A percentile compares a stretch with the other conserved stretches of the same genome.
Conservation (phyloP, 2,329 filamentous ascomycete genomes). For the Hymenoscyphus scutula region DNA sequence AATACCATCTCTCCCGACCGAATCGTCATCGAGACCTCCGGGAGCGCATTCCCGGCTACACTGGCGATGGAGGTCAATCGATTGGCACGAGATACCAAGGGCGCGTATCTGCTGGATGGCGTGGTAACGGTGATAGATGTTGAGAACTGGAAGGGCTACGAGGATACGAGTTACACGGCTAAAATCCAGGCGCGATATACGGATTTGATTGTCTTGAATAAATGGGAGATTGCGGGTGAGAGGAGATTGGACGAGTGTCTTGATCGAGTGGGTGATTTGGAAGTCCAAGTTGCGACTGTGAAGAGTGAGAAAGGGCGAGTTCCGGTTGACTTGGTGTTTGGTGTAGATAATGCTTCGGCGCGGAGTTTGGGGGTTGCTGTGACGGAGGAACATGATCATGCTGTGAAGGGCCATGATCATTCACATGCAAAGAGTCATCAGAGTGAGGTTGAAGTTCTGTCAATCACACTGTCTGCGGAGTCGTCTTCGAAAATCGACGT, state of each 20-base stretch:
- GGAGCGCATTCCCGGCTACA: constrained; percentile 60
- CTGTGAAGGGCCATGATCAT: constrained; percentile 56
- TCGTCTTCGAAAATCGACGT: constrained; percentile 48
- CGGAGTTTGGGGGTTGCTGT: constrained; percentile 47
- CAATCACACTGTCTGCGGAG: constrained; percentile 62
- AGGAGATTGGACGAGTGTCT: constrained; percentile 60
- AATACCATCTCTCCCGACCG: constrained; percentile 63
- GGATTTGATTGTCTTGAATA: constrained; percentile 71
- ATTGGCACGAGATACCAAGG: constrained; percentile 51
- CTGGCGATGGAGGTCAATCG: constrained; percentile 71
- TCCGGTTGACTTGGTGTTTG: constrained; percentile 75
- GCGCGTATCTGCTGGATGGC: constrained; percentile 63
- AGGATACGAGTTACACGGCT: constrained; percentile 68
- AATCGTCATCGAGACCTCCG: constrained; percentile 91
- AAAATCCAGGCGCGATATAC: constrained; percentile 71
- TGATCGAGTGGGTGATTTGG: constrained; percentile 65
- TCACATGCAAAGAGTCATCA: constrained; percentile 57
- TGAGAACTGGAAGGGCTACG: constrained; percentile 74
- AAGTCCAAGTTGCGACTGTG: constrained; percentile 68
- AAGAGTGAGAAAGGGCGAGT: constrained; percentile 83
- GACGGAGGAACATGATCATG: constrained; percentile 28
- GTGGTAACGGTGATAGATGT: constrained; percentile 72
- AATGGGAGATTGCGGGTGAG: constrained; percentile 66
- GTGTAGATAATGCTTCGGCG: constrained; percentile 79
- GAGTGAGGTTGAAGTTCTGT: constrained; percentile 86